phyloP scores from a whole-genome alignment of 2,329 filamentous ascomycete species.

The Neopestalotiopsis rosae region DNA sequence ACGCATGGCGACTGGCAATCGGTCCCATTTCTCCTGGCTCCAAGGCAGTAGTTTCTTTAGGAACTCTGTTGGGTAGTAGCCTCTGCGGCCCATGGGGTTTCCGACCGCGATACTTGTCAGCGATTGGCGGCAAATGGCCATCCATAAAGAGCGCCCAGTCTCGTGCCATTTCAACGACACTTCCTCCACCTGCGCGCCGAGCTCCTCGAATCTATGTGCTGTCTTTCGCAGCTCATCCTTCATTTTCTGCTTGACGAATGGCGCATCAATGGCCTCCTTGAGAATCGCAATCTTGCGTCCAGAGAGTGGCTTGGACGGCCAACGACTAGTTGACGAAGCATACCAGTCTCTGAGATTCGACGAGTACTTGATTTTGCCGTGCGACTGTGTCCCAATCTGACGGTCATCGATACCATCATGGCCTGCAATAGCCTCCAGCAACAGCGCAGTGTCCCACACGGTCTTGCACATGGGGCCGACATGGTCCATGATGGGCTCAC shows the following conservation, averaged over 20 bases:
- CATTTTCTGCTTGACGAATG: no score
- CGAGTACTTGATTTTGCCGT: slow-evolving; percentile 26
- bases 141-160: slow-evolving; percentile 36
- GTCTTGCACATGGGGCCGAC: slow-evolving; percentile 48
- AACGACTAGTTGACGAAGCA: neutral
- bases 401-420: slow-evolving; percentile 53
- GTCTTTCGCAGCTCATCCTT: no score
- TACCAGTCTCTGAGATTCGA: slow-evolving; percentile 16
- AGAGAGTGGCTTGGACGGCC: no score
- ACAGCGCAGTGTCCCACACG: slow-evolving; percentile 45
- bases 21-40: no score
- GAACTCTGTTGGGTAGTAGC: no score
- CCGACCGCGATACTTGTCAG: slow-evolving; percentile 21
- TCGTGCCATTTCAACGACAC: slow-evolving; percentile 22
- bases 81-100: no score
- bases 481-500: slow-evolving; percentile 58
- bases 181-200: slow-evolving; percentile 25
- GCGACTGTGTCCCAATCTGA: slow-evolving; percentile 37
- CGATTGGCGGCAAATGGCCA: slow-evolving; percentile 36
- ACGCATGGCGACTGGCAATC: no score
- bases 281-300: no score
- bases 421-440: slow-evolving; percentile 52
- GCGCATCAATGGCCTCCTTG: no score
- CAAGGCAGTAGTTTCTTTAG: no score
- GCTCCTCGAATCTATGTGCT: slow-evolving; percentile 28